Evolutionary conservation across 768 basidiomycete species (phyloP), one percentile per base, ranked within the genome.

Genomic region (Rhodotorula toruloides): DNA sequence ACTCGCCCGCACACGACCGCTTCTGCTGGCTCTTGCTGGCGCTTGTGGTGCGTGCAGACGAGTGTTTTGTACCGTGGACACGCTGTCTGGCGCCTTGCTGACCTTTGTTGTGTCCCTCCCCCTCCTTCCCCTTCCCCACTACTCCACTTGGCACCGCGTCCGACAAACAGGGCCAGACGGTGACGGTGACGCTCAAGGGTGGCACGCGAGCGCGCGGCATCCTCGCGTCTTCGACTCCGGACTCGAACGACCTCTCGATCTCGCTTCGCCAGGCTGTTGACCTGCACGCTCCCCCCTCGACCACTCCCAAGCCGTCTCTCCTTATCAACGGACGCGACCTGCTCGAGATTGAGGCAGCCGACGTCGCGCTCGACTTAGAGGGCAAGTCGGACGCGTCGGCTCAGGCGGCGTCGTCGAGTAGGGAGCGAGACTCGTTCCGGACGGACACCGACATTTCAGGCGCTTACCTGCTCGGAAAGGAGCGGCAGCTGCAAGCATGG

Each of bases 391-490:
- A 54, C 11, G 25, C 31, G 31, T 19, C 61, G 27, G 3, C 44
- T 13, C 3, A 46, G 10, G 22, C 56, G 31, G 19, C 42, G 22
- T 1, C 22, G 42, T 47, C 52, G 16, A 29, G 40, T 21, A 32
- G 9, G 29, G 61, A 58, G 31, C 54, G 53, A 16, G 70, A 73
- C 32, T 49, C 63, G 32, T 77, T 77, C 72, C 60, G 68, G n/a
- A 77, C 76, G 50, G 76, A 77, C 48, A 72, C 72, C 37, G 76
- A 77, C 50, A 76, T 77, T 60, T 73, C 76, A 25, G 73, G 63
- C 44, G 14, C 13, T 16, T 44, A 31, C 37, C 49, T 17, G 34
- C 32, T 46, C 36, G 71, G 67, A 40, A 69, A 72, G 25, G 70
- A 65, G 53, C 50, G 63, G 34, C 63, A 65, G 34, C 50, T 70